These are phyloP conservation scores for Saccharomyces hybrid DNA, from an alignment of 1,139 yeast species.

Conservation along the genomic window DNA sequence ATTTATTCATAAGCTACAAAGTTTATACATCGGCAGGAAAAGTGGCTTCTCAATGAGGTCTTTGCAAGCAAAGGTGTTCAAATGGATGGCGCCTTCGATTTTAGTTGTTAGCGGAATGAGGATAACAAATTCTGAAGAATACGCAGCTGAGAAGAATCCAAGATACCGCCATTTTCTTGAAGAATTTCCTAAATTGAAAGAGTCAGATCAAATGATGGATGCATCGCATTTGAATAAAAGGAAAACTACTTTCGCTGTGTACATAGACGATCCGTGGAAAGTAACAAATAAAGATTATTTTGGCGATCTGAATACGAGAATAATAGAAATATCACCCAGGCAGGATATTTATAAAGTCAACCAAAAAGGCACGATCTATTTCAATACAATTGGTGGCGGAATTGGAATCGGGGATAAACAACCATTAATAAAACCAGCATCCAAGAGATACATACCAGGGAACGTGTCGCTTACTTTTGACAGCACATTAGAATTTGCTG, in stretches of 20 bases:
- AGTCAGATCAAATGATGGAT: slow-evolving; percentile 25
- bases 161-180: slow-evolving; percentile 46
- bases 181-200: slow-evolving; percentile 46
- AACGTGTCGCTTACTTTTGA: slow-evolving; percentile 76
- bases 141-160: slow-evolving; percentile 34
- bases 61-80: slow-evolving; percentile 73
- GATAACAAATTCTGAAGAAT: slow-evolving; percentile 37
- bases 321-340: slow-evolving; percentile 60
- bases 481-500: slow-evolving; percentile 69
- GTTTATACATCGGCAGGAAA: slow-evolving; percentile 63
- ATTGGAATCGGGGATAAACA: slow-evolving; percentile 71
- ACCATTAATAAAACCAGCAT: slow-evolving; percentile 45
- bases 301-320: slow-evolving; percentile 49
- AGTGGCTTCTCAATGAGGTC: slow-evolving; percentile 85
- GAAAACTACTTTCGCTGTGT: slow-evolving; percentile 51
- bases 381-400: slow-evolving; percentile 67
- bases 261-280: slow-evolving; percentile 67
- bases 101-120: slow-evolving; percentile 60
- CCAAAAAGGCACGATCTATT: slow-evolving; percentile 41
- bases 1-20: slow-evolving; percentile 42
- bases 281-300: slow-evolving; percentile 64
- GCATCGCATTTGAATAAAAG: slow-evolving; percentile 29
- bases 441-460: slow-evolving; percentile 45
- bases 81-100: slow-evolving; percentile 86
- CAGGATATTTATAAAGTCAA: slow-evolving; percentile 44